These are phyloP conservation scores for Eucalyptus sideroxylon DNA, from an alignment of 345 rosid species.

Conservation along the genomic window DNA sequence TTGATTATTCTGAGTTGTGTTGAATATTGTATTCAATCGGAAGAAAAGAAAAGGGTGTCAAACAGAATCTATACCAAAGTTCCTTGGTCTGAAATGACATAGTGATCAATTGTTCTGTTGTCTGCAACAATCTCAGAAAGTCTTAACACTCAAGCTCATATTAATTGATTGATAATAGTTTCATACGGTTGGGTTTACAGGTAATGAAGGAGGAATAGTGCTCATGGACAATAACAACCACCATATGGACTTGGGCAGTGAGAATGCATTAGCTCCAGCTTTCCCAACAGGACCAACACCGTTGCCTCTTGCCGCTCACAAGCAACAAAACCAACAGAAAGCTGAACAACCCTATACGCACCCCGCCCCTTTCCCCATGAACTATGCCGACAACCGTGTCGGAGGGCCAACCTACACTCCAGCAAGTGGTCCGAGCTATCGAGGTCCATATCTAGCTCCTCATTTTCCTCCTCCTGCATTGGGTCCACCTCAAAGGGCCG, in stretches of 20 bases:
- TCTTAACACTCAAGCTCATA: not conserved
- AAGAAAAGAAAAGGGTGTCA: not conserved
- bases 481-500: not conserved
- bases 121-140: not conserved
- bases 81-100: not conserved
- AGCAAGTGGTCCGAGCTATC: not conserved
- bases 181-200: constrained; percentile 4
- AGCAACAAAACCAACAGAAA: not conserved
- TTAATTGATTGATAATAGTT: not conserved
- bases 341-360: not conserved
- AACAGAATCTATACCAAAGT: not conserved
- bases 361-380: constrained; percentile 3
- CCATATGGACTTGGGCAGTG: not conserved
- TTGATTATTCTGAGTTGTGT: not conserved
- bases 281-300: not conserved
- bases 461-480: not conserved
- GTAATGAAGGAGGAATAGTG: constrained; percentile 7
- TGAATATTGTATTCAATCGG: not conserved
- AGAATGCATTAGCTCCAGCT: not conserved
- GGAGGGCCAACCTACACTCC: constrained; percentile 17
- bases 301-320: constrained; percentile 2
- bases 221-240: not conserved
- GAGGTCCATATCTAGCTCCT: not conserved
- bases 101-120: not conserved
- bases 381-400: not conserved